Evolutionary conservation across 495 filamentous ascomycete species (phyloP).

Genomic region (Neurospora sp.): DNA sequence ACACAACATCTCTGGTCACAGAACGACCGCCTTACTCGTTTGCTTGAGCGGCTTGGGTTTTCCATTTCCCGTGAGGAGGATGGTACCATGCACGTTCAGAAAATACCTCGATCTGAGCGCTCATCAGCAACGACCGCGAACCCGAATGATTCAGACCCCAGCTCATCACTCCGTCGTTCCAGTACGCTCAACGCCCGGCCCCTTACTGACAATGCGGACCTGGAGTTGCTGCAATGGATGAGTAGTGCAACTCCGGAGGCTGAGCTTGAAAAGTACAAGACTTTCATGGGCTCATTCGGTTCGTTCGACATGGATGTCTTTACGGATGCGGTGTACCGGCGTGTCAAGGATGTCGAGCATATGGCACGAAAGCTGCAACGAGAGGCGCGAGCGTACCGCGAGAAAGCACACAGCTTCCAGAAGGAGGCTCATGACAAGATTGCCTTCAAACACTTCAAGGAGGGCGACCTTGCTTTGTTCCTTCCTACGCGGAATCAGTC

Average conservation of each 20-base stretch:
- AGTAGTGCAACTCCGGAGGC: slow-evolving; percentile 51
- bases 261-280: slow-evolving; percentile 60
- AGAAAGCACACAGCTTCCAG: slow-evolving; percentile 74
- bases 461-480: slow-evolving; percentile 92
- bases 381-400: slow-evolving; percentile 76
- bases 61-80: slow-evolving; percentile 59
- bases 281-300: slow-evolving; percentile 58
- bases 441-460: slow-evolving; percentile 91
- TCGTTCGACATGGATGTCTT: slow-evolving; percentile 76
- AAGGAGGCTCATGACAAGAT: slow-evolving; percentile 93
- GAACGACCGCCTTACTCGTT: slow-evolving; percentile 60
- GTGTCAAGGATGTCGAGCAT: slow-evolving; percentile 81
- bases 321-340: slow-evolving; percentile 70
- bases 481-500: slow-evolving; percentile 88
- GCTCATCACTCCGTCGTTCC: slow-evolving; percentile 48
- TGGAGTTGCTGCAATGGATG: slow-evolving; percentile 70
- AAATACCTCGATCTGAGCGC: slow-evolving; percentile 56
- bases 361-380: slow-evolving; percentile 84
- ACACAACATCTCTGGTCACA: slow-evolving; percentile 71
- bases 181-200: slow-evolving; percentile 29
- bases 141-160: slow-evolving; percentile 48
- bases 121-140: slow-evolving; percentile 25
- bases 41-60: slow-evolving; percentile 81
- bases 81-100: slow-evolving; percentile 64
- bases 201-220: slow-evolving; percentile 42